Evolutionary conservation across 192 early-diverging fungal genomes (phyloP), one percentile per base, ranked within the genome.

Genomic region (Gaertneriomyces sp.): DNA sequence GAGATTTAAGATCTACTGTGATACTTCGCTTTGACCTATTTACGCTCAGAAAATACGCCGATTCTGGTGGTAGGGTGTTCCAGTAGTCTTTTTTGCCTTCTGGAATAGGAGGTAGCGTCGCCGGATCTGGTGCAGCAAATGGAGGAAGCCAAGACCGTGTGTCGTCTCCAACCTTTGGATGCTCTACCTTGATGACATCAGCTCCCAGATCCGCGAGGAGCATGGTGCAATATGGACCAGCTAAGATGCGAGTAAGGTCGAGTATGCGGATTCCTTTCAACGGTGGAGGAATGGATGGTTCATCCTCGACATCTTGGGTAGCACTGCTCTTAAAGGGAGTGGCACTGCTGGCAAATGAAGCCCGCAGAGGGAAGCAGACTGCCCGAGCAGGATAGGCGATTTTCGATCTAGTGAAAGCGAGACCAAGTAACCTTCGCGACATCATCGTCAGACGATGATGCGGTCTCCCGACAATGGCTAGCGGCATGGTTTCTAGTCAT

Each of bases 11-110:
- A 62, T 98, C 89, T 7, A 98, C 77, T 0, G 92, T 87, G 11
- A 98, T 81, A 2, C 91, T 94, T 63, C 86, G 76, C 69, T 98
- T 98, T 83, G 96, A 96, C 6, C 95, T 84, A 70, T 98, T 98
- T 16, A 91, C 85, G 54, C 89, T 83, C 45, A 98, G 75, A 72
- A 94, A 98, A 70, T 98, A 98, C 6, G 94, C 91, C 49, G 81
- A 85, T 61, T 96, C 93, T 25, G 9, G 17, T 20, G 12, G 19
- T 25, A 68, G n/a, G 66, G 45, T 54, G 71, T 66, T 49, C 7
- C 25, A 33, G 25, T 33, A 33, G 25, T 33, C 25, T 2, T 33
- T 33, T 33, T 33, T 33, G 25, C 25, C 25, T 33, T 33, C 25
- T 2, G 25, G 25, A 33, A 33, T 2, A 33, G 25, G 25, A 1